Percentiles rank a stretch among this genome's conserved stretches.
These are phyloP conservation scores for Gossypium australe DNA, from an alignment of 345 rosid genomes.

Conservation along the genomic window DNA sequence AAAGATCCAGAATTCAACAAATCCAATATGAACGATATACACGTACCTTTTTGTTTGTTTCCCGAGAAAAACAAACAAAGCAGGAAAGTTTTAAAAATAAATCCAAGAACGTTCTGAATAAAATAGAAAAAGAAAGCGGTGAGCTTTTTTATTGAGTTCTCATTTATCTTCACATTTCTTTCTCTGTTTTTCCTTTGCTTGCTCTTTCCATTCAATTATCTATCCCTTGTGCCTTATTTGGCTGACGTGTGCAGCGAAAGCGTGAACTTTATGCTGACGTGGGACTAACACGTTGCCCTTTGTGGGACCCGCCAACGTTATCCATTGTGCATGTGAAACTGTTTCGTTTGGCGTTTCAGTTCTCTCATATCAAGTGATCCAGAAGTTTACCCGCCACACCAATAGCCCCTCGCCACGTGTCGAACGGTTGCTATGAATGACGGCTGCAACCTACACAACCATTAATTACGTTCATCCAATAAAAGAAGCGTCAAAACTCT, in stretches of 20 bases:
- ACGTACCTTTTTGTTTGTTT: slow-evolving; percentile 16
- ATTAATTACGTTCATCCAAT: neutral
- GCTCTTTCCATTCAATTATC: neutral
- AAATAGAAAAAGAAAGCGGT: neutral
- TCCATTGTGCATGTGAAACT: slow-evolving; percentile 46
- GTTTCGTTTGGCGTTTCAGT: slow-evolving; percentile 13
- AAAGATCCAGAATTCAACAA: slow-evolving; percentile 9
- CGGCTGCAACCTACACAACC: neutral
- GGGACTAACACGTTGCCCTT: slow-evolving; percentile 24
- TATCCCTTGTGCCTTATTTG: neutral
- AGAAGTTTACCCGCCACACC: neutral
- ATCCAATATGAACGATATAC: neutral
- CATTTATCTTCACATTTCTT: slow-evolving; percentile 8
- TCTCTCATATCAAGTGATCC: slow-evolving; percentile 2
- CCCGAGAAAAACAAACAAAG: neutral
- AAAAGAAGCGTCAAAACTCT: too few species aligned
- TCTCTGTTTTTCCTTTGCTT: neutral
- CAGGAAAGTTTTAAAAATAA: neutral
- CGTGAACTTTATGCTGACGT: slow-evolving; percentile 42
- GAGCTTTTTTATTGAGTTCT: neutral
- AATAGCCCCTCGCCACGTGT: neutral
- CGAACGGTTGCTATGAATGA: neutral
- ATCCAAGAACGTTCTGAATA: neutral
- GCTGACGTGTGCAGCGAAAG: slow-evolving; percentile 31
- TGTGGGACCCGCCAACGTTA: slow-evolving; percentile 40